phyloP scores from a whole-genome alignment of 768 basidiomycete species.

The Termitomyces sp. region DNA sequence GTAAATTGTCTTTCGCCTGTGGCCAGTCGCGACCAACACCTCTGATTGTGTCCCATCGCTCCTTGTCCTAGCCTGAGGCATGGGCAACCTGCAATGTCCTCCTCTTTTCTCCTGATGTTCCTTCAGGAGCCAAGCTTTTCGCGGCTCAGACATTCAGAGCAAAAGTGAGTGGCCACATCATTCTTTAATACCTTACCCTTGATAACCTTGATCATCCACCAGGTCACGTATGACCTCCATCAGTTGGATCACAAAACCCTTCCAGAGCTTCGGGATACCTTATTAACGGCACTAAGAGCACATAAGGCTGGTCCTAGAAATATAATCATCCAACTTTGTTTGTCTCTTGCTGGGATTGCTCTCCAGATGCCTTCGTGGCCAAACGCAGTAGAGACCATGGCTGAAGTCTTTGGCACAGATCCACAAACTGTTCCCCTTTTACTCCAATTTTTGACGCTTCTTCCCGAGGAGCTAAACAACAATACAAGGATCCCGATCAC shows the following conservation, averaged over 20 bases:
- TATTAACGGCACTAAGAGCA: conserved; percentile 68
- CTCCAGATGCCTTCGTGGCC: conserved; percentile 86
- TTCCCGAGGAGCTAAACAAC: conserved; percentile 83
- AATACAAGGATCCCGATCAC: conserved; percentile 88
- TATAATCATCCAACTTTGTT: conserved; percentile 84
- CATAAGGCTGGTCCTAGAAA: conserved; percentile 76
- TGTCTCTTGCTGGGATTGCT: conserved; percentile 87
- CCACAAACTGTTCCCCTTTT: conserved; percentile 79
- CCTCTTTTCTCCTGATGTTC: conserved; percentile 74
- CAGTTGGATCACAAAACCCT: conserved; percentile 77
- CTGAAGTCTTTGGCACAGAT: conserved; percentile 80
- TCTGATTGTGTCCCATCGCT: conserved; percentile 62
- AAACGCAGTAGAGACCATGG: conserved; percentile 74
- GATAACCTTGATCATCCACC: conserved; percentile 25
- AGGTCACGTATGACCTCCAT: conserved; percentile 94
- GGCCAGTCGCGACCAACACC: conserved; percentile 55
- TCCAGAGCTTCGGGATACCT: conserved; percentile 80
- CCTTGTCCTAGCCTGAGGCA: conserved; percentile 83
- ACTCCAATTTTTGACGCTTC: conserved; percentile 82
- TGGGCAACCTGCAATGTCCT: conserved; percentile 95
- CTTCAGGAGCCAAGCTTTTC: conserved; percentile 80
- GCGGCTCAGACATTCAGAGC: conserved; percentile 95
- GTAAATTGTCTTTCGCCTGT: conserved; percentile 83
- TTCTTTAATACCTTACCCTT: conserved; percentile 15
- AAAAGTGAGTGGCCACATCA: conserved; percentile 56